phyloP scores from a whole-genome alignment of 1,284 basidiomycete species.

The Cystobasidium sp. region DNA sequence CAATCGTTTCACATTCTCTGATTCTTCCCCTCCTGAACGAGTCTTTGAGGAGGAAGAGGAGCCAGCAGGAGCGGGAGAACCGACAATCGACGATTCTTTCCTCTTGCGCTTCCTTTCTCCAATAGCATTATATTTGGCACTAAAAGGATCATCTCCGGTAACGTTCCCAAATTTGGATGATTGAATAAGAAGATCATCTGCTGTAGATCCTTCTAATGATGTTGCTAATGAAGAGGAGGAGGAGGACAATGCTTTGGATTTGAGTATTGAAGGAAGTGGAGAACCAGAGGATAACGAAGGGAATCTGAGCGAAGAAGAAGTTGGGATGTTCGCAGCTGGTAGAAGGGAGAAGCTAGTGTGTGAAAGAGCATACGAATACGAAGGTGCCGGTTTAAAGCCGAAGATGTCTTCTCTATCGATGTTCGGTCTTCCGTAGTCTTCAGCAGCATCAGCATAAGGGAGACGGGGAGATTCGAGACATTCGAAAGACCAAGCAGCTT shows the following conservation, averaged over 20 bases:
- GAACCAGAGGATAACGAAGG: no score
- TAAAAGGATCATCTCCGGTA: constrained; percentile 2
- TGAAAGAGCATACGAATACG: constrained; percentile 15
- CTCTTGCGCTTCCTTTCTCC: constrained; percentile 15
- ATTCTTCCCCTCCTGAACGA: neutral
- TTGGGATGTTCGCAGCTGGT: constrained; percentile 16
- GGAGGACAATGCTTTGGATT: neutral
- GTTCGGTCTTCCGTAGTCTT: no score
- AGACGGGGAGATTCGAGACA: neutral
- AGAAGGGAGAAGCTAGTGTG: constrained; percentile 6
- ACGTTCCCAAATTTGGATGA: neutral
- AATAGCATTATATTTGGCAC: neutral
- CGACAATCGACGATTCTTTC: neutral
- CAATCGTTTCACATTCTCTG: constrained; percentile 15
- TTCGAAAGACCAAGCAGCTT: no score
- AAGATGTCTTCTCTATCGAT: neutral
- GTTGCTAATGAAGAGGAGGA: constrained; percentile 14
- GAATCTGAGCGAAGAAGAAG: neutral
- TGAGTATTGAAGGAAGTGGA: no score
- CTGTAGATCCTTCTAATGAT: neutral
- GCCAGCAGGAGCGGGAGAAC: neutral
- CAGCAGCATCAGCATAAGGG: neutral
- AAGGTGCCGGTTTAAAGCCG: constrained; percentile 17
- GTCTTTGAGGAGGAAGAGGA: no score
- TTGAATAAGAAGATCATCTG: no score